Percentiles rank a stretch among this genome's conserved stretches.
Evolutionary conservation across 75 land plant species (phyloP).

Genomic region (Ceratopteris richardii): DNA sequence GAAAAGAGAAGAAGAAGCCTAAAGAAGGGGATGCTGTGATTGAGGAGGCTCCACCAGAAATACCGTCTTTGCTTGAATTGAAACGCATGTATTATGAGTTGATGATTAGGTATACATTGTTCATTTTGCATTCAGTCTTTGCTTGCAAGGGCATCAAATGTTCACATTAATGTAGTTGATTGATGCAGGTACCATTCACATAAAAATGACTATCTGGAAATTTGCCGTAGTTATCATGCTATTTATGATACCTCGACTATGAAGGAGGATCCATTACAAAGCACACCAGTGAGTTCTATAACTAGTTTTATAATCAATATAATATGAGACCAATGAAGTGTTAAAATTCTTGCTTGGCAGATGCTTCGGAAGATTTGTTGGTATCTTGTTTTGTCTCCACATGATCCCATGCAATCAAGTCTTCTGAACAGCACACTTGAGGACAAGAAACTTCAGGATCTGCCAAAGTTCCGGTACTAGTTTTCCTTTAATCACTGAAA

Average conservation of each 20-base stretch:
- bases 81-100: slow-evolving; percentile 86
- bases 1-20: slow-evolving; percentile 84
- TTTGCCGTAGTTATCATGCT: slow-evolving; percentile 88
- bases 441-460: slow-evolving; percentile 86
- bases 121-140: too few species aligned
- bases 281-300: slow-evolving; percentile 57
- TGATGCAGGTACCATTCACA: slow-evolving; percentile 77
- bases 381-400: slow-evolving; percentile 88
- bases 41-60: slow-evolving; percentile 85
- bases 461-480: slow-evolving; percentile 84
- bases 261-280: slow-evolving; percentile 58
- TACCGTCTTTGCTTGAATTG: slow-evolving; percentile 80
- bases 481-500: too few species aligned
- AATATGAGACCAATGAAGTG: too few species aligned
- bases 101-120: slow-evolving; percentile 87
- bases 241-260: slow-evolving; percentile 89
- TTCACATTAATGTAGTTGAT: too few species aligned
- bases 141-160: too few species aligned
- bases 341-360: slow-evolving; percentile 27
- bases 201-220: slow-evolving; percentile 85
- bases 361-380: slow-evolving; percentile 94
- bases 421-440: slow-evolving; percentile 87
- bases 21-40: slow-evolving; percentile 88
- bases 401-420: slow-evolving; percentile 96
- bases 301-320: background rate